Evolutionary conservation across 192 early-diverging fungal genomes (phyloP).

Genomic region (Umbelopsis vinacea): DNA sequence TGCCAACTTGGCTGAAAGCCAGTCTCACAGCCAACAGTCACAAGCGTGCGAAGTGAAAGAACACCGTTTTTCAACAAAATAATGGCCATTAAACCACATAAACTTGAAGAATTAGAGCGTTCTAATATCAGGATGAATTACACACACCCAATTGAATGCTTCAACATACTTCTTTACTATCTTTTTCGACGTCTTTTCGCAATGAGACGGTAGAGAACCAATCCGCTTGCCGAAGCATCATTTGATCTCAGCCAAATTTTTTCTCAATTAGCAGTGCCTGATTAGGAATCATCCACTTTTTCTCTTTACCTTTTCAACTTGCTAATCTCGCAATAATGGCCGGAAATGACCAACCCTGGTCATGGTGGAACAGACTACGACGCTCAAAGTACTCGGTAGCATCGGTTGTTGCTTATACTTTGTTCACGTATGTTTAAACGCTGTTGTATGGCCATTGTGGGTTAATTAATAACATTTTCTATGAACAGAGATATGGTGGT

Average conservation of each 20-base stretch:
- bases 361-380: conserved; percentile 5
- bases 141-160: too few species aligned
- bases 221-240: too few species aligned
- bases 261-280: neutral
- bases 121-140: too few species aligned
- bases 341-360: neutral
- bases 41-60: neutral
- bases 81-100: too few species aligned
- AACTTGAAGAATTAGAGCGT: too few species aligned
- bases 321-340: neutral
- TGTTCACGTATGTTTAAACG: conserved; percentile 59
- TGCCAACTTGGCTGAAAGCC: neutral
- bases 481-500: conserved; percentile 56
- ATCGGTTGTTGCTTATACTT: conserved; percentile 58
- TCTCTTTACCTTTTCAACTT: neutral
- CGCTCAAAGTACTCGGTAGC: conserved; percentile 37
- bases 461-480: conserved; percentile 24
- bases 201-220: too few species aligned
- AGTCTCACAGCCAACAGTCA: neutral
- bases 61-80: too few species aligned
- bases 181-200: too few species aligned
- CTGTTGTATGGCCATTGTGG: neutral
- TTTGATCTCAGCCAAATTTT: too few species aligned
- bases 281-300: neutral
- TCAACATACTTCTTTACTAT: too few species aligned